A percentile compares a stretch with the other conserved stretches of the same genome.
phyloP scores from a whole-genome alignment of 129 eudicot genomes.

The Arctium lappa region DNA sequence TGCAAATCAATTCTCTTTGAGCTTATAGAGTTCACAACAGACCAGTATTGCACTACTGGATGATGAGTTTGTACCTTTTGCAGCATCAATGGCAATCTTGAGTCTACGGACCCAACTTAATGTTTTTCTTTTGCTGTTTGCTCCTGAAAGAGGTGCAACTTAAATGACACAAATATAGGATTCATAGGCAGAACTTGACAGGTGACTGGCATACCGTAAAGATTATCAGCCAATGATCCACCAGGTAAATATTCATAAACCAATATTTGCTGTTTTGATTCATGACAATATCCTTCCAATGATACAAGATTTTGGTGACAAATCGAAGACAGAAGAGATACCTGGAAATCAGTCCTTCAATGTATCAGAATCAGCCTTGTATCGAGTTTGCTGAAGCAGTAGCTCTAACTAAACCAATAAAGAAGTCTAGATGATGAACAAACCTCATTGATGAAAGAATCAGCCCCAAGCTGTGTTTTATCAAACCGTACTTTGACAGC shows the following conservation, averaged over 20 bases:
- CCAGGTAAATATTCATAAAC: slow-evolving; percentile 86
- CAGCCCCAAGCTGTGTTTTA: slow-evolving; percentile 68
- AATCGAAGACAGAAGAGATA: slow-evolving; percentile 69
- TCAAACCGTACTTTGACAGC: slow-evolving; percentile 90
- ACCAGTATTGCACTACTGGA: neutral
- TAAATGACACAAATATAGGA: slow-evolving; percentile 11
- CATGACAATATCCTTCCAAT: slow-evolving; percentile 84
- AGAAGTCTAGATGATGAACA: slow-evolving; percentile 18
- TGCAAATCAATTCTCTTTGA: neutral
- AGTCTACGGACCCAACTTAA: slow-evolving; percentile 91
- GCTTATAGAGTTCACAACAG: neutral
- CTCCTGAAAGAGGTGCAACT: slow-evolving; percentile 45
- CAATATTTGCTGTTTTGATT: slow-evolving; percentile 80
- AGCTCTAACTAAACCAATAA: neutral
- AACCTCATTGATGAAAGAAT: slow-evolving; percentile 85
- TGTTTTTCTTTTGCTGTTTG: slow-evolving; percentile 59
- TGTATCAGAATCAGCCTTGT: slow-evolving; percentile 2
- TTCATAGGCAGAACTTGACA: neutral
- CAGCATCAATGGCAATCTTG: slow-evolving; percentile 93
- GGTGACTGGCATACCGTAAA: slow-evolving; percentile 54
- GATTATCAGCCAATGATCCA: slow-evolving; percentile 83
- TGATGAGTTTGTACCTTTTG: slow-evolving; percentile 54
- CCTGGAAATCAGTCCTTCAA: slow-evolving; percentile 41
- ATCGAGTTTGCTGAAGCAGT: neutral
- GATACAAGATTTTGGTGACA: slow-evolving; percentile 82